phyloP scores from a whole-genome alignment of 495 filamentous ascomycete genomes.

The Penicillium herquei region DNA sequence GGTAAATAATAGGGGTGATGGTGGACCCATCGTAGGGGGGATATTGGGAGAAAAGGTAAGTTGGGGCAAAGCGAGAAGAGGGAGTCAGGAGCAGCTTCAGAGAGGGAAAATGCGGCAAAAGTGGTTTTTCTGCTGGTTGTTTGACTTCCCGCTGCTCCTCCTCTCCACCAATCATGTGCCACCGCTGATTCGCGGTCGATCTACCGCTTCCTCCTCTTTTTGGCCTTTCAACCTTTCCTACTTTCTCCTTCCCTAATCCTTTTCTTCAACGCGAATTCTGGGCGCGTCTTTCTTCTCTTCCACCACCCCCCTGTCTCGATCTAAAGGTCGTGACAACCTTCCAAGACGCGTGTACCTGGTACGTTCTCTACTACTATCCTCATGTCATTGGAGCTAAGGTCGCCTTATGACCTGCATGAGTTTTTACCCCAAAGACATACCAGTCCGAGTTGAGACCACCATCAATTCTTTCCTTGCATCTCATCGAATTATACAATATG shows the following conservation, averaged over 20 bases:
- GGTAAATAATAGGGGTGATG: slow-evolving; percentile 32
- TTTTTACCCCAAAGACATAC: no score
- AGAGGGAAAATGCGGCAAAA: no score
- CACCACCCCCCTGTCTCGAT: not conserved
- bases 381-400: not conserved
- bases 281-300: slow-evolving; percentile 4
- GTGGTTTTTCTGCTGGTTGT: slow-evolving; percentile 28
- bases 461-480: no score
- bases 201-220: slow-evolving; percentile 44
- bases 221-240: slow-evolving; percentile 30
- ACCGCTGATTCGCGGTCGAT: slow-evolving; percentile 32
- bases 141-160: slow-evolving; percentile 40
- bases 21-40: slow-evolving; percentile 9
- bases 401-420: not conserved
- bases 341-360: slow-evolving; percentile 25
- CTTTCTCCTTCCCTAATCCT: slow-evolving; percentile 25
- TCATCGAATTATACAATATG: no score
- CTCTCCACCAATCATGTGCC: slow-evolving; percentile 43
- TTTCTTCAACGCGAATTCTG: slow-evolving; percentile 18
- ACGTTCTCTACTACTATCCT: slow-evolving; percentile 5
- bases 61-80: slow-evolving; percentile 11
- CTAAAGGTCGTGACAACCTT: not conserved
- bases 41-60: not conserved
- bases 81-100: no score
- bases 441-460: no score